These are phyloP conservation scores for Camellia sinensis DNA, from an alignment of 148 eudicot species.

Conservation along the genomic window DNA sequence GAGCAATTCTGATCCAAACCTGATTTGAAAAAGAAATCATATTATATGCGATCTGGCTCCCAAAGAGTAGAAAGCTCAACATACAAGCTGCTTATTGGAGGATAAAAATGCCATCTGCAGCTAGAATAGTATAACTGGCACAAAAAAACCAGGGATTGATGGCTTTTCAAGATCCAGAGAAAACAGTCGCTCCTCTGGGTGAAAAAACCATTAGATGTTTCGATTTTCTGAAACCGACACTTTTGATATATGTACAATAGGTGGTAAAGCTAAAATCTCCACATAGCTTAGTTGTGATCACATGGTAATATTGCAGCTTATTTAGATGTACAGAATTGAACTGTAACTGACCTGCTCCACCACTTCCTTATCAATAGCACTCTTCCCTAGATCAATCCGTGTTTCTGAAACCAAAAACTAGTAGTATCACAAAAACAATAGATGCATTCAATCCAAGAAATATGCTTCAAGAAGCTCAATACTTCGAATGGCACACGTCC, in stretches of 20 bases:
- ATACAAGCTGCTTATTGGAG: not conserved
- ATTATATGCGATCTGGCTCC: not conserved
- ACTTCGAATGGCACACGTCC: not conserved
- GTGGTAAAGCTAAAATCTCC: too few relatives aligned
- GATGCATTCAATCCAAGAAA: not conserved
- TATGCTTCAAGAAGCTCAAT: not conserved
- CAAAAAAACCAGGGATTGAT: too few relatives aligned
- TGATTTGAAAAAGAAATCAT: constrained; percentile 19
- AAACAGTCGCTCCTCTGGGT: too few relatives aligned
- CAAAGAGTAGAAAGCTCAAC: not conserved
- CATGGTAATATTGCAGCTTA: not conserved
- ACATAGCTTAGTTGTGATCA: too few relatives aligned
- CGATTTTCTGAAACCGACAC: too few relatives aligned
- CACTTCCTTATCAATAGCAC: constrained; percentile 66
- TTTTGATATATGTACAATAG: too few relatives aligned
- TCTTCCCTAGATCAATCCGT: constrained; percentile 54
- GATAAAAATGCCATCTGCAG: not conserved
- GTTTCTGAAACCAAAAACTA: constrained; percentile 50
- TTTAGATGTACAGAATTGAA: not conserved
- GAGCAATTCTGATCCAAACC: constrained; percentile 95
- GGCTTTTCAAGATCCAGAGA: too few relatives aligned
- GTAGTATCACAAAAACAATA: not conserved
- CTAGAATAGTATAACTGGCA: not conserved
- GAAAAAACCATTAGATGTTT: too few relatives aligned
- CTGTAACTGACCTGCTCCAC: constrained; percentile 63